These are phyloP conservation scores for Galium porrigens DNA, from an alignment of 305 asterid species.

Conservation along the genomic window DNA sequence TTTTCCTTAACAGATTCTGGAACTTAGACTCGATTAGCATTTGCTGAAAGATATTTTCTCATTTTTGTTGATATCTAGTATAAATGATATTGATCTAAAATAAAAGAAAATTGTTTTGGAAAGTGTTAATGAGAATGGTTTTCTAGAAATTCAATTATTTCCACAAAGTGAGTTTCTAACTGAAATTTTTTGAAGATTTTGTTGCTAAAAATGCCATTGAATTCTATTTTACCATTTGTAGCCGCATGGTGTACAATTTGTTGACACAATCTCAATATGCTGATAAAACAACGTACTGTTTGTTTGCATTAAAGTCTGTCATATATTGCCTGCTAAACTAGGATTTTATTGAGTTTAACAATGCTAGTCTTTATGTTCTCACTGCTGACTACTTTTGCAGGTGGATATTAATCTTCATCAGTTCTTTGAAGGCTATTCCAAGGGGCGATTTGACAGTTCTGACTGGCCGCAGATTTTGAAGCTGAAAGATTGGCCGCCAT, in stretches of 20 bases:
- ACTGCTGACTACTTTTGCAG: slow-evolving; percentile 21
- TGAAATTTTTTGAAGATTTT: background rate
- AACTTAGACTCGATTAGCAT: background rate
- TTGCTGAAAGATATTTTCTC: background rate
- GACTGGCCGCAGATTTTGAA: slow-evolving; percentile 55
- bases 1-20: background rate
- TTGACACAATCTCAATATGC: background rate
- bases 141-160: background rate
- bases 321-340: background rate
- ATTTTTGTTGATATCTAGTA: background rate
- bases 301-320: background rate
- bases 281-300: background rate
- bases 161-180: background rate
- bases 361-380: slow-evolving; percentile 1
- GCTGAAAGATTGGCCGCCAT: slow-evolving; percentile 67
- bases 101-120: background rate
- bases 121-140: background rate
- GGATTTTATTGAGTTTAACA: background rate
- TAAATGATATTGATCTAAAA: background rate
- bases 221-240: no score
- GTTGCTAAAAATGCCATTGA: background rate
- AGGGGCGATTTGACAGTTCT: slow-evolving; percentile 19
- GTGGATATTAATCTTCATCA: slow-evolving; percentile 32
- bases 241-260: background rate
- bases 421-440: slow-evolving; percentile 35